Base-by-base conservation (phyloP, 345 rosid genomes). In the Hypericum androsaemum region DNA sequence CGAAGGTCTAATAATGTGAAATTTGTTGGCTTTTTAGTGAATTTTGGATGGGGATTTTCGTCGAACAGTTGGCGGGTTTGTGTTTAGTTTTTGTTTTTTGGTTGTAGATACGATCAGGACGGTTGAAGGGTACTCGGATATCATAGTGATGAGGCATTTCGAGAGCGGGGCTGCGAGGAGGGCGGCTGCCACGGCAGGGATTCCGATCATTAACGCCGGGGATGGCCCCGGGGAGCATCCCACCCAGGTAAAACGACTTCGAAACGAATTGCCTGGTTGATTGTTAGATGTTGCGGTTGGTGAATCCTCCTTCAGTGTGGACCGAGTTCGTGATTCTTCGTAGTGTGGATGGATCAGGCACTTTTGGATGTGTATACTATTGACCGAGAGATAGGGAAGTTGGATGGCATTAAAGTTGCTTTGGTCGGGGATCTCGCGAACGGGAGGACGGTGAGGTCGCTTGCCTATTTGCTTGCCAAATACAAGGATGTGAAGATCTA, bases 191-290 rank as follows among this genome's bases (percentile, higher is more conserved):
- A 83, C 94, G 3, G 94, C 97, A 10, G 60, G 67, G 44, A 77
- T 92, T 77, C 98, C 98, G 17, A 68, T 92, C 47, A 81, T 92
- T 49, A 92, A 88, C 61, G 97, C 98, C 11, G 98, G 98, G 46
- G 98, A 92, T 74, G 98, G 98, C 54, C 98, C 98, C 38, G 98
- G 98, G 60, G 90, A 92, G 58, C 97, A 92, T 72, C 98, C 97
- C 12, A 83, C 94, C 44, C 98, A 92, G 87, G 97, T 88, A 41
- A 22, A 22, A 4, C n/a, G 1, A 22, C 32, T 22, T 22, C 32
- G 4, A 22, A 22, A 22, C 32, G 32, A 22, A 22, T 22, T 22
- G 32, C 32, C 32, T 22, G 32, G 32, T 22, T 22, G n/a, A n/a
- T 22, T 22, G 32, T 4, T 22, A 1, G 32, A 22, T 22, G 4